A percentile compares a stretch with the other conserved stretches of the same genome.
These are phyloP conservation scores for Phytomonas sp. DNA, from an alignment of 208 protist genomes.

Conservation along the genomic window DNA sequence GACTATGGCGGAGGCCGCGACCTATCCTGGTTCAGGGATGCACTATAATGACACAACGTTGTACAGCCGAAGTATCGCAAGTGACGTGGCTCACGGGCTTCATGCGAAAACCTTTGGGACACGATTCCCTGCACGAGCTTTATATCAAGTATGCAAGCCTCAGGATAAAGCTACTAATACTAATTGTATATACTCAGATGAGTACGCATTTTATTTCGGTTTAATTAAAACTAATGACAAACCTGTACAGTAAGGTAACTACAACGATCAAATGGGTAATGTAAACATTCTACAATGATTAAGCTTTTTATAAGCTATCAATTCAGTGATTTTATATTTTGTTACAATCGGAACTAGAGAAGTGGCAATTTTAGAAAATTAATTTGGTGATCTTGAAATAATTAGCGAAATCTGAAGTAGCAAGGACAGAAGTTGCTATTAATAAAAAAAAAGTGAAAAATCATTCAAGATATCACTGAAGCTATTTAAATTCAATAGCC, in stretches of 20 bases:
- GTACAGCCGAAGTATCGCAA: slow-evolving; percentile 45
- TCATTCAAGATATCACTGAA: neutral
- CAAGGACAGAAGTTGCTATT: neutral
- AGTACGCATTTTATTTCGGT: slow-evolving; percentile 49
- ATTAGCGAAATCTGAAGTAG: neutral
- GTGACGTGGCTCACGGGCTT: slow-evolving; percentile 17
- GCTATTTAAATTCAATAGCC: neutral
- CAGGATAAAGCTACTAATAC: slow-evolving; percentile 67
- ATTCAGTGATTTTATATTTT: neutral
- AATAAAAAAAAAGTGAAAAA: neutral
- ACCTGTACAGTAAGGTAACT: slow-evolving; percentile 4
- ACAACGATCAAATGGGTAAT: neutral
- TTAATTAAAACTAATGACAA: slow-evolving; percentile 6
- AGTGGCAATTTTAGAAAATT: neutral
- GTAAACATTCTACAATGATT: neutral
- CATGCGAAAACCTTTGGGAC: slow-evolving; percentile 70
- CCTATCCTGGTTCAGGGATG: slow-evolving; percentile 23
- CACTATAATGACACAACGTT: slow-evolving; percentile 47
- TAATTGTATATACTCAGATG: slow-evolving; percentile 71
- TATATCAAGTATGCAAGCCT: slow-evolving; percentile 55
- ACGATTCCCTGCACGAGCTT: slow-evolving; percentile 68
- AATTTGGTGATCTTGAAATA: neutral
- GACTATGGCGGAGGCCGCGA: slow-evolving; percentile 10
- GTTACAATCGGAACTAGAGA: neutral
- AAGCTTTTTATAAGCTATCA: neutral